These are phyloP conservation scores for Pichia sp. DNA, from an alignment of 1,139 yeast genomes.

Conservation along the genomic window DNA sequence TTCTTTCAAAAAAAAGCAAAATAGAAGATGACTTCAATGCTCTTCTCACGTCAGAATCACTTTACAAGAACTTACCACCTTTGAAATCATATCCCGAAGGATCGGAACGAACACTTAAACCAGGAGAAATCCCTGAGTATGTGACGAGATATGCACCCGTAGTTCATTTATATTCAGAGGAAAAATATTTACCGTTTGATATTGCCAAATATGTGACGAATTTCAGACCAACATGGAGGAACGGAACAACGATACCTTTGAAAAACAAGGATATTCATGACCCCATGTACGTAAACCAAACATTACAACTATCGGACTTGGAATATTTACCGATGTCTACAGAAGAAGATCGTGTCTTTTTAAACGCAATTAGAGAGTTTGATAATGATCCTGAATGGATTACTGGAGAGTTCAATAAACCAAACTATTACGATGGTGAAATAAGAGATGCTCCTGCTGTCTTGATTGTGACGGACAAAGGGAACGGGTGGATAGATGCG, in stretches of 20 bases:
- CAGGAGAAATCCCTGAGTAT: conserved; percentile 68
- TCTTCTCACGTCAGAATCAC: conserved; percentile 5
- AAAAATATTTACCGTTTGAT: conserved; percentile 78
- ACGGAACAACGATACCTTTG: conserved; percentile 36
- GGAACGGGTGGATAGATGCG: conserved; percentile 88
- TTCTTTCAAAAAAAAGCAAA: no score
- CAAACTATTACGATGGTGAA: conserved; percentile 63
- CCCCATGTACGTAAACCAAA: conserved; percentile 9
- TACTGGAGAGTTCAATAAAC: conserved; percentile 61
- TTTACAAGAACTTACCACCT: conserved; percentile 22
- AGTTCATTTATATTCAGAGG: conserved; percentile 86
- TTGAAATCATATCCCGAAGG: conserved; percentile 18
- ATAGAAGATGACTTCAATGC: neutral
- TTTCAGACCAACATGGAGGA: conserved; percentile 41
- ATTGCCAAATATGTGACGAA: conserved; percentile 59
- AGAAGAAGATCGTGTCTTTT: conserved; percentile 29
- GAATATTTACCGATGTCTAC: conserved; percentile 23
- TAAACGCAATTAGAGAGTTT: conserved; percentile 68
- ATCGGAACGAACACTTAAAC: conserved; percentile 26
- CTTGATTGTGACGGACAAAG: conserved; percentile 80
- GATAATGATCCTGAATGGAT: conserved; percentile 77
- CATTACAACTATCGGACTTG: conserved; percentile 33
- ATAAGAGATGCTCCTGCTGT: conserved; percentile 74
- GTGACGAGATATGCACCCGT: conserved; percentile 68
- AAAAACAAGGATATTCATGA: conserved; percentile 24